Evolutionary conservation across 768 basidiomycete genomes (phyloP).

Genomic region (Harrya chromipes): DNA sequence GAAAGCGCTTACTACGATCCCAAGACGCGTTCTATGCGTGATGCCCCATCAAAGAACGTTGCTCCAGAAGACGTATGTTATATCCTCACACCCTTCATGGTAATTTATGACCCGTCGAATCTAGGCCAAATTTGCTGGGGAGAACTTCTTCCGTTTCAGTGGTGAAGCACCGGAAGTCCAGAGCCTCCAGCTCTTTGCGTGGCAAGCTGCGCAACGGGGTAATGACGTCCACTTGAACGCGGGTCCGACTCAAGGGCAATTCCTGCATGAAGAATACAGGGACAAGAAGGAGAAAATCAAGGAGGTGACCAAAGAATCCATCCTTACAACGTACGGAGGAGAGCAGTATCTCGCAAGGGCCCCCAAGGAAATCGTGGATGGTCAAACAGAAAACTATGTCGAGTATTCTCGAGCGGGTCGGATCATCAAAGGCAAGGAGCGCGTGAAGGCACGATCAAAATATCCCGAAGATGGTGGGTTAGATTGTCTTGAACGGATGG

Average conservation of each 20-base stretch:
- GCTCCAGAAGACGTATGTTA: constrained; percentile 81
- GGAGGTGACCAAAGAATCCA: constrained; percentile 84
- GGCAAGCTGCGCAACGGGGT: constrained; percentile 91
- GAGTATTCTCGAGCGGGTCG: constrained; percentile 94
- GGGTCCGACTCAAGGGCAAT: constrained; percentile 93
- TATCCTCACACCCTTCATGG: neutral
- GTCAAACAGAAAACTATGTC: constrained; percentile 96
- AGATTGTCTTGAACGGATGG: neutral
- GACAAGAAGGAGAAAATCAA: constrained; percentile 91
- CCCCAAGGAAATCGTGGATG: constrained; percentile 90
- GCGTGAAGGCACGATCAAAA: constrained; percentile 83
- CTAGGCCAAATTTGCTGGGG: constrained; percentile 89
- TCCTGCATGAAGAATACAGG: constrained; percentile 86
- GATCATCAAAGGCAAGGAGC: constrained; percentile 88
- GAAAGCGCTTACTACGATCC: constrained; percentile 98
- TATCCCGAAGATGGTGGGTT: constrained; percentile 92
- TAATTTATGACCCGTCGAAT: constrained; percentile 2
- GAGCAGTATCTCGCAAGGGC: constrained; percentile 86
- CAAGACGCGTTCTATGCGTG: constrained; percentile 99
- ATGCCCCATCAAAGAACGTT: constrained; percentile 78
- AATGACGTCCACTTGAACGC: constrained; percentile 96
- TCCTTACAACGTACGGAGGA: constrained; percentile 91
- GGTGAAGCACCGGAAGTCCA: constrained; percentile 95
- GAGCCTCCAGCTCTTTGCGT: constrained; percentile 91
- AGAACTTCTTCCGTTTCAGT: constrained; percentile 90